These are phyloP conservation scores for Pythium folliculosum DNA, from an alignment of 352 stramenopile species.

Conservation along the genomic window DNA sequence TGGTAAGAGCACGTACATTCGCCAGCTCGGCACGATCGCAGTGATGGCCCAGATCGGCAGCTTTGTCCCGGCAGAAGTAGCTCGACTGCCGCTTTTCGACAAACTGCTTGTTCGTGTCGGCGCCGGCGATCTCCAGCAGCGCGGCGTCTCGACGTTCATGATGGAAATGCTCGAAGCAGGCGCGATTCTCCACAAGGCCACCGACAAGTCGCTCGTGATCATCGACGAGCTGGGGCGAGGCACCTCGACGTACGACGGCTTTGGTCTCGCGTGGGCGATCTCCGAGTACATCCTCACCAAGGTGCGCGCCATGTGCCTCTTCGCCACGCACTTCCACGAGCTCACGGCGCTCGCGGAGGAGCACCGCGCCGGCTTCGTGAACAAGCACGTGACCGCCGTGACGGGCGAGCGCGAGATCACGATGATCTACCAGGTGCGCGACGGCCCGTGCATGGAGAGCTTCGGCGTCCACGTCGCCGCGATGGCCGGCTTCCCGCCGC, in stretches of 20 bases:
- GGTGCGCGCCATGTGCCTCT: slow-evolving; percentile 87
- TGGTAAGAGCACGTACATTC: slow-evolving; percentile 99
- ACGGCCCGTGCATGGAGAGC: slow-evolving; percentile 96
- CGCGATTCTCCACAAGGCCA: slow-evolving; percentile 95
- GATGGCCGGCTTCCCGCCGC: slow-evolving; percentile 94
- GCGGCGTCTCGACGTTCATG: slow-evolving; percentile 99
- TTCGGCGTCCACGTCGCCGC: slow-evolving; percentile 99
- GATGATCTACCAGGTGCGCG: slow-evolving; percentile 92
- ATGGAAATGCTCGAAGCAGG: slow-evolving; percentile 99
- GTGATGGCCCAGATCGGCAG: slow-evolving; percentile 97
- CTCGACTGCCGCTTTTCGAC: slow-evolving; percentile 94
- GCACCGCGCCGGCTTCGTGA: slow-evolving; percentile 79
- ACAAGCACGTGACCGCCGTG: slow-evolving; percentile 96
- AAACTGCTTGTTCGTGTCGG: slow-evolving; percentile 96
- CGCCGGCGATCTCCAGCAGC: slow-evolving; percentile 96
- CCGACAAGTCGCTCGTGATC: slow-evolving; percentile 95
- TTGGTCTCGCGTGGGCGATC: slow-evolving; percentile 97
- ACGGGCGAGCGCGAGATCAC: slow-evolving; percentile 80
- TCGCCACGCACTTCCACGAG: slow-evolving; percentile 99
- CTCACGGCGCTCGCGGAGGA: slow-evolving; percentile 93
- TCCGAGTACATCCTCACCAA: slow-evolving; percentile 96
- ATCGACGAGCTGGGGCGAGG: slow-evolving; percentile 99
- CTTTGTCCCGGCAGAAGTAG: slow-evolving; percentile 94
- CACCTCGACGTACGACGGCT: slow-evolving; percentile 98
- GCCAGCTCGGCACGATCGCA: slow-evolving; percentile 93